Base-by-base conservation (phyloP, 1,284 basidiomycete genomes). In the Moesziomyces sp. region DNA sequence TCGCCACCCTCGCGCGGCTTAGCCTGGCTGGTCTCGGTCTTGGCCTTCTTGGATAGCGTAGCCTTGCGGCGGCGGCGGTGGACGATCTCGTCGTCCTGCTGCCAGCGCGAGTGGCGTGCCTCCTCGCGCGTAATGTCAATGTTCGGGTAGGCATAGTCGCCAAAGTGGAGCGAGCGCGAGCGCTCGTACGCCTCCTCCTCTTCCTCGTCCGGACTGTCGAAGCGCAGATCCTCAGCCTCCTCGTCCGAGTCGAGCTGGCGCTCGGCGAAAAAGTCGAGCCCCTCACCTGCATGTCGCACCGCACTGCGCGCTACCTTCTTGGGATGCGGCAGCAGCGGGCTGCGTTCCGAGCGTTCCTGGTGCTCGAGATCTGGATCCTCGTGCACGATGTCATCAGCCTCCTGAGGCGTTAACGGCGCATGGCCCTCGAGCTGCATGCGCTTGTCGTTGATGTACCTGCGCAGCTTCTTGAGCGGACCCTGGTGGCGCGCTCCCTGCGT, bases 71-170 rank as follows among this genome's bases (percentile, higher is more conserved):
- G 35, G n/a, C 56, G 26, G 23, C 74, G 43, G 48, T 79, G 61
- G 28, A 79, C 64, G 30, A 74, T 70, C 48, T 75, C 68, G 19
- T 79, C 69, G 46, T 79, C 77, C 45, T 72, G 58, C 53, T 63
- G 46, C 65, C 66, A 68, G 24, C 68, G 35, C 19, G 46, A 24
- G 18, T 65, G 54, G 45, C 64, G 62, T 7, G 52, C 51, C 60
- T 73, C 84, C 85, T 93, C 89, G 48, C 92, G 89, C 81, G 90
- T 93, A 40, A 93, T 90, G 79, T 95, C 94, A 63, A 95, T 90
- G 72, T 90, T 91, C 0, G 93, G 93, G 83, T 96, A 97, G 75
- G 92, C 90, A 80, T 94, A 94, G 85, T 97, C 94, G 10, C 96
- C 97, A 78, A 96, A 94, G 23, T 93, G 86, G 57, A 93, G 91